Base-by-base conservation (phyloP, 176 grass and related monocot genomes). In the Oryza glumipatula region DNA sequence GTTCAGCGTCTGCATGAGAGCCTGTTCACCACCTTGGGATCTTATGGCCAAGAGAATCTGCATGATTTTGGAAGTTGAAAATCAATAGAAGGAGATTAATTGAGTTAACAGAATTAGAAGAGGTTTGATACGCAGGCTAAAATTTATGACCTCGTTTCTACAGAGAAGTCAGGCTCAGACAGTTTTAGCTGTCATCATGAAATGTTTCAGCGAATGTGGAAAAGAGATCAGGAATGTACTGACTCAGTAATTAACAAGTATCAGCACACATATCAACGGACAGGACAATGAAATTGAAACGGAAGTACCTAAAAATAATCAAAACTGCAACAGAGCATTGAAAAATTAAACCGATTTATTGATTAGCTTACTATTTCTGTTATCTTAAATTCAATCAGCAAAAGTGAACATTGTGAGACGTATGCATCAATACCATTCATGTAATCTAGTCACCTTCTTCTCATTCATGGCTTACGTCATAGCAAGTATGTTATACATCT, bases 11-110 rank as follows among this genome's bases (percentile, higher is more conserved):
- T 92, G 88, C 11, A 99, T 11, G 23, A 99, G 94, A 48, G 90
- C 97, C 21, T 88, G 89, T 22, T 99, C 90, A 66, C 97, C 97
- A 76, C 94, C 88, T 86, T 92, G 71, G 72, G 88, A 89, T 86
- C 91, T 92, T 81, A 96, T 99, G 46, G 97, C 97, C 68, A 88
- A 49, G 24, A 95, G 85, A 70, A 98, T 80, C 96, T 95, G 74
- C 78, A 85, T 58, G 47, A 54, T 35, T 70, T 56, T 44, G 35
- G 30, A 2, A 49, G 7, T 9, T 79, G 3, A 67, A 38, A 80
- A 87, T 64, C 69, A 89, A 21, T 76, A 77, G 58, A 33, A 14
- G 3, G 38, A 86, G 52, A 84, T 56, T 12, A 56, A 35, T 51
- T 80, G 12, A 76, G 22, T 52, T 54, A 11, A 79, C 9, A 36